Evolutionary conservation across 2,329 filamentous ascomycete species (phyloP).

Genomic region (Xylaria sp.): DNA sequence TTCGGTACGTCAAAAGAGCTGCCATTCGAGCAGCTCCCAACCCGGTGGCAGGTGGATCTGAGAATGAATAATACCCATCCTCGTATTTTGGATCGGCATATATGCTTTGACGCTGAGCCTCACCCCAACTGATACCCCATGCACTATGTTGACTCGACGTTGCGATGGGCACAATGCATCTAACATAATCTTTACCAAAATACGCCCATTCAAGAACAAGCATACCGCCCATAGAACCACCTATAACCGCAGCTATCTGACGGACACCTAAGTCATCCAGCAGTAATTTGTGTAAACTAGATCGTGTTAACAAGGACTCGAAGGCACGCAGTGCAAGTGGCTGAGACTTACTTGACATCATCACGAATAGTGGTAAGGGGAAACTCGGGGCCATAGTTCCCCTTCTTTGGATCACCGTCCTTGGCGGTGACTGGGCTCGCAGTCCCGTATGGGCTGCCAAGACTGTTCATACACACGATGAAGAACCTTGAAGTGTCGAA

Average conservation of each 20-base stretch:
- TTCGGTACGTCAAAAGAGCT: slow-evolving; percentile 92
- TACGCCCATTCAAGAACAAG: slow-evolving; percentile 92
- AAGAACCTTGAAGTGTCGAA: slow-evolving; percentile 87
- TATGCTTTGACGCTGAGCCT: slow-evolving; percentile 89
- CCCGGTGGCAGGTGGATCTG: slow-evolving; percentile 84
- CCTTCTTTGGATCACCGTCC: slow-evolving; percentile 76
- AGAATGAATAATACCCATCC: slow-evolving; percentile 90
- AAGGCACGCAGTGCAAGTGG: slow-evolving; percentile 9
- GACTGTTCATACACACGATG: slow-evolving; percentile 83
- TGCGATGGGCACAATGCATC: slow-evolving; percentile 80
- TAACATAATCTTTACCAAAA: slow-evolving; percentile 84
- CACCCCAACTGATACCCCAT: slow-evolving; percentile 91
- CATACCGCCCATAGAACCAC: slow-evolving; percentile 88
- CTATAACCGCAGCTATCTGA: slow-evolving; percentile 79
- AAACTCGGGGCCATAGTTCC: slow-evolving; percentile 91
- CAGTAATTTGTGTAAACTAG: slow-evolving; percentile 76
- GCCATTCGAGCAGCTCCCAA: slow-evolving; percentile 96
- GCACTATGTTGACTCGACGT: slow-evolving; percentile 85
- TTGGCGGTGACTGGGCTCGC: slow-evolving; percentile 89
- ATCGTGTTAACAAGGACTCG: slow-evolving; percentile 29
- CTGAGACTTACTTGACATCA: slow-evolving; percentile 78
- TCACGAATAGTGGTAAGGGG: slow-evolving; percentile 94
- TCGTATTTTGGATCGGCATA: slow-evolving; percentile 99
- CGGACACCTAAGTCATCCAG: slow-evolving; percentile 81
- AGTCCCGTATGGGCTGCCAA: slow-evolving; percentile 84